Base-by-base conservation (phyloP, 331 rosid species). In the Malus hybrid region DNA sequence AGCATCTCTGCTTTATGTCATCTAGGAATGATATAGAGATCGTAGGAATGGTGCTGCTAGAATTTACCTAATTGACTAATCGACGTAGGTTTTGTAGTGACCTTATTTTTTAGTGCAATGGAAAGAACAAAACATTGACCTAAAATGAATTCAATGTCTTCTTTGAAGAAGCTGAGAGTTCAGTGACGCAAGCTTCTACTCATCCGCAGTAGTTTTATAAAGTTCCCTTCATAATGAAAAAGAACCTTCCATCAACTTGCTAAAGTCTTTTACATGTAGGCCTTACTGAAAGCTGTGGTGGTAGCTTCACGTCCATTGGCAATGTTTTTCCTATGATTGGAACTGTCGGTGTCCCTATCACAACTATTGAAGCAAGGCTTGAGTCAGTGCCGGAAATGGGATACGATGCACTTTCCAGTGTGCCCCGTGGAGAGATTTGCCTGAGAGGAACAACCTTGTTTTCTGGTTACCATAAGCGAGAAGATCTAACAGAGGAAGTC, bases 311-410 rank as follows among this genome's bases (percentile, higher is more conserved):
- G 10, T 89, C 95, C 16, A 82, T 93, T 15, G 90, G 87, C 42
- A 85, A 90, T 82, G 90, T 89, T 61, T 89, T 50, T 76, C 81
- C 90, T 46, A 93, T 93, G 97, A 75, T 77, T 11, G 97, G 93
- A 80, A 90, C 96, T 29, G 98, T 93, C 32, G 97, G 98, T 56
- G 85, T 89, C 32, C 98, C 97, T 48, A 69, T 86, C 76, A 83
- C 98, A 65, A 89, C 97, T 62, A 86, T 90, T 71, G 97, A 93
- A 84, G 95, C 89, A 34, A 87, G 97, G 87, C 98, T 93, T 42
- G 97, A 90, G 87, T 90, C 97, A 4, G 96, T 93, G 55, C 95
- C 97, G 6, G 98, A 89, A 72, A 89, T 90, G 93, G 98, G 86
- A 60, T 90, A 93, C 72, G 93, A 93, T 81, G 96, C 97, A 28